Base-by-base conservation (phyloP, 129 eudicot species). In the carrot (Daucus carota) region DNA sequence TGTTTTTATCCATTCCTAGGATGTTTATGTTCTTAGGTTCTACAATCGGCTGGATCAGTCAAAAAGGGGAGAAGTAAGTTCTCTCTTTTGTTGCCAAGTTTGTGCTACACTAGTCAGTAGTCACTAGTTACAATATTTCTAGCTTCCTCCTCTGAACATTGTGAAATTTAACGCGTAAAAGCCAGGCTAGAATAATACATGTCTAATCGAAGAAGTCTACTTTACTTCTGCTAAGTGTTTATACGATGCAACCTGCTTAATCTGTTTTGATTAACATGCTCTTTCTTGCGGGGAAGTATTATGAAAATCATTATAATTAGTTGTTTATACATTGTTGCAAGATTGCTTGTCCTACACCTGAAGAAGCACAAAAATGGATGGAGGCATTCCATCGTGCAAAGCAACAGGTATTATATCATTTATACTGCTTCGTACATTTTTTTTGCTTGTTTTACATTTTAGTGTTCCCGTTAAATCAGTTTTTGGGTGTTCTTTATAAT, bases 331-430 rank as follows among this genome's bases (percentile, higher is more conserved):
- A 57, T 83, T 87, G 76, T 69, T 81, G 86, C 88, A 86, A 94
- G 99, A 88, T 95, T 89, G 99, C 99, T 80, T 95, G 97, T 92
- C 88, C 87, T 44, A 82, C 92, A 81, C 92, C 92, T 32, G 99
- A 90, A 75, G 97, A 95, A 82, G 90, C 90, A 70, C 87, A 88
- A 32, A 89, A 89, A 73, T 95, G 99, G 97, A 79, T 91, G 92
- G 97, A 91, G 82, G 96, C 99, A 85, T 95, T 95, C 84, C 89
- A 89, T 78, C 96, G 84, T 66, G 99, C 97, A 29, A 95, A 89
- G 77, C 93, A 89, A 81, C 92, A 89, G 89, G 98, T 93, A 86
- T 6, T 54, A 34, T 47, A 76, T 5, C 26, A 43, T 18, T 69
- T n/a, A n/a, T n/a, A n/a, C n/a, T n/a, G n/a, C n/a, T n/a, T n/a